Evolutionary conservation across 352 stramenopile genomes (phyloP), one percentile per base, ranked within the genome.

Genomic region (Pythium dissotocum): DNA sequence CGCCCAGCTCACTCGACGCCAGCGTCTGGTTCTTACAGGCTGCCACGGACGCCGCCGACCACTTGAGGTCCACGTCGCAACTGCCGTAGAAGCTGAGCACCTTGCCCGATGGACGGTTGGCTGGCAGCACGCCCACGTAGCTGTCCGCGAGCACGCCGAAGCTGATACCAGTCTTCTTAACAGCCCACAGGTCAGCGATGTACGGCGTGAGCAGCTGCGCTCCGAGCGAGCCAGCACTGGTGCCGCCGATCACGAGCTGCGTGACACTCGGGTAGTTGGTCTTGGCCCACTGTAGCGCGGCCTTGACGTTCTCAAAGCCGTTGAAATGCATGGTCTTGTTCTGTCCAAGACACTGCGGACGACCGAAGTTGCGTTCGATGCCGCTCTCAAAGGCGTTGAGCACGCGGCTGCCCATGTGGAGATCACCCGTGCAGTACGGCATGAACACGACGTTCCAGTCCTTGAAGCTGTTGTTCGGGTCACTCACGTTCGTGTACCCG

Each of bases 381-480:
- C 58, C 30, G 77, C 51, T 87, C 73, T 18, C 48, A 51, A 38
- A 76, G 69, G 30, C 48, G 36, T 32, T 73, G 48, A 59, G 62
- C 6, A 84, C 66, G 14, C 58, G 52, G 64, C 71, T 82, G 38
- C 83, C 82, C 7, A 90, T 58, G 63, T 90, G 80, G 48, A 91
- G 58, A 65, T 90, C 83, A 30, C 83, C 82, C 26, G 83, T 90
- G 68, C 81, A 91, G 69, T 89, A 89, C 14, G 81, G 81, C 35
- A 88, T 56, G 65, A 87, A 75, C 30, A 91, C 78, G 51, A 90
- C 87, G 67, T 89, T 88, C 71, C 79, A 91, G 70, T 88, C 80
- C 40, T 86, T 82, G 61, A 90, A 89, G 13, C 77, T 58, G 69
- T 91, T 91, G 9, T 80, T 38, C 18, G 79, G 65, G 67, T 87